A percentile compares a stretch with the other conserved stretches of the same genome.
phyloP scores from a whole-genome alignment of 345 rosid species.

The Mercurialis annua region DNA sequence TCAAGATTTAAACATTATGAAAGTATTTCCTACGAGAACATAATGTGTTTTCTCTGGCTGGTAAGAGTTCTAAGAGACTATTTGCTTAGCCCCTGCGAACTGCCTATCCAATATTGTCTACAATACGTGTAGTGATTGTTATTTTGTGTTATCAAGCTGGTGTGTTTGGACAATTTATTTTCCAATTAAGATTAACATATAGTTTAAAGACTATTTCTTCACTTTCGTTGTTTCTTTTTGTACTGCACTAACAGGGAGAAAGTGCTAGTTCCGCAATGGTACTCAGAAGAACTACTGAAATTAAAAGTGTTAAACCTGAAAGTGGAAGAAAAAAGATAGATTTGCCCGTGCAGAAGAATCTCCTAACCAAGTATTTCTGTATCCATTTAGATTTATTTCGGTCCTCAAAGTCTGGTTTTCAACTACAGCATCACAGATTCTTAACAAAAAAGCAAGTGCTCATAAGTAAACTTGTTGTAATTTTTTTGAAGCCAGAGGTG shows the following conservation, averaged over 20 bases:
- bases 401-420: background rate
- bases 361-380: conserved; percentile 88
- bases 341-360: conserved; percentile 92
- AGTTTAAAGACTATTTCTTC: background rate
- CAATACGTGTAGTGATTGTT: background rate
- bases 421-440: background rate
- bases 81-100: background rate
- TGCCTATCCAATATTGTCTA: background rate
- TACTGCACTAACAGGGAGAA: conserved; percentile 41
- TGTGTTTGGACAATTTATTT: background rate
- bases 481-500: background rate
- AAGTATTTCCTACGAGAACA: background rate
- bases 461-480: background rate
- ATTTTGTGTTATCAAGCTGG: background rate
- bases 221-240: background rate
- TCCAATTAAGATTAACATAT: background rate
- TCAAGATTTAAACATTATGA: too few species aligned
- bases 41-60: background rate
- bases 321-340: conserved; percentile 68
- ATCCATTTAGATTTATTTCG: conserved; percentile 44
- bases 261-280: conserved; percentile 31
- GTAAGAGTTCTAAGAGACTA: background rate
- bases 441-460: too few species aligned
- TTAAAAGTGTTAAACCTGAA: conserved; percentile 44
- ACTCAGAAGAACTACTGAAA: conserved; percentile 24